Conservation (phyloP, 345 rosid species). For the Limnanthes douglasii region DNA sequence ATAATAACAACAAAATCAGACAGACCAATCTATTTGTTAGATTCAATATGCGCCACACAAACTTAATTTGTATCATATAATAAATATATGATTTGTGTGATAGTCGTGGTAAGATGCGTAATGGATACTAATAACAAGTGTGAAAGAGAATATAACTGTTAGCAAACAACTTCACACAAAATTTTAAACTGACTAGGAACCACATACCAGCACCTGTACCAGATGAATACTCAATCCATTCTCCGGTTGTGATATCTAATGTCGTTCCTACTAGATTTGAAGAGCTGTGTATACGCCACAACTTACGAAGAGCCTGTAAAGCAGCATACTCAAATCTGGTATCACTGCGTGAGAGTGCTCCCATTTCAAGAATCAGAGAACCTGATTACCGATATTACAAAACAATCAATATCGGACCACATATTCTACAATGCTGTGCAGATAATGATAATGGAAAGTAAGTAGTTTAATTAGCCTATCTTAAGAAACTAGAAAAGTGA, state of each 20-base stretch:
- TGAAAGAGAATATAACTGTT: neutral
- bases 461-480: too few relatives aligned
- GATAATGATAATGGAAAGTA: too few relatives aligned
- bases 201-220: slow-evolving; percentile 91
- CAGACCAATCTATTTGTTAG: too few relatives aligned
- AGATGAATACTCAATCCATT: slow-evolving; percentile 87
- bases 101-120: too few relatives aligned
- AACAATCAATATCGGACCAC: slow-evolving; percentile 5
- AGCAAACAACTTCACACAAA: slow-evolving; percentile 1
- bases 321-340: slow-evolving; percentile 82
- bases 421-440: too few relatives aligned
- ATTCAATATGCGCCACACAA: too few relatives aligned
- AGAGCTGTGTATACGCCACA: slow-evolving; percentile 95
- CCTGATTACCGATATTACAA: slow-evolving; percentile 25
- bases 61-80: too few relatives aligned
- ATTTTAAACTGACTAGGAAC: neutral
- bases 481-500: slow-evolving; percentile 11
- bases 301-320: slow-evolving; percentile 69
- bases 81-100: too few relatives aligned
- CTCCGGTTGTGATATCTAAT: slow-evolving; percentile 60
- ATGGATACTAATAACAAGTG: neutral
- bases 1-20: too few relatives aligned
- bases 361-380: slow-evolving; percentile 95
- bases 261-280: slow-evolving; percentile 82
- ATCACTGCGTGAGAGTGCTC: slow-evolving; percentile 84